Evolutionary conservation across 257 asterid genomes (phyloP), one percentile per base, ranked within the genome.

Genomic region (Nicotiana noctiflora): DNA sequence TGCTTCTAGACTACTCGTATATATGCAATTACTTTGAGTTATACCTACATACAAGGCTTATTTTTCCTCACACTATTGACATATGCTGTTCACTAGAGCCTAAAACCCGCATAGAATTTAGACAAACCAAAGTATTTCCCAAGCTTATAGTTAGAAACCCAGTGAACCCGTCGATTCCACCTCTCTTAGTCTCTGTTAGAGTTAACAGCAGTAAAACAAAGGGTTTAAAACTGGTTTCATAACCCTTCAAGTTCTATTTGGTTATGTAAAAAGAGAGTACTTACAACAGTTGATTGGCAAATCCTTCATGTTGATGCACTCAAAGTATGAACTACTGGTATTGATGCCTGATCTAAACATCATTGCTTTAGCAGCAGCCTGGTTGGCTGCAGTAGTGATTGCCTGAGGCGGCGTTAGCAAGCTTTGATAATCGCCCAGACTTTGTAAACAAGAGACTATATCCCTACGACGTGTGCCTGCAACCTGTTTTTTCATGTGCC

Each of bases 301-400:
- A 37, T 95, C 96, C 77, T 82, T 84, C 64, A 90, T 81, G 88
- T 90, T 91, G 77, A 93, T 85, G 90, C 93, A 89, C 76, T 95
- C 97, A 53, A 89, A 87, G 81, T 93, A 90, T 13, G 91, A 79
- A 44, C 77, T 87, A 32, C 88, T 89, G 66, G 81, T 89, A 65
- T 89, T 84, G 65, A 89, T 80, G 64, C 94, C 96, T 15, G 99
- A 92, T 79, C 85, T 64, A 53, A 92, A 87, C 90, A 93, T 85
- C 94, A 89, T 92, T 79, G 98, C 99, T 86, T 90, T 95, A 29
- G 93, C 88, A 76, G 98, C 98, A 79, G 98, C 99, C 87, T 88
- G 97, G 89, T 95, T 93, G 83, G 98, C 93, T 76, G 93, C 93
- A 51, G 92, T 83, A 80, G 84, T 89, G 81, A 90, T 92, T 3